A percentile compares a stretch with the other conserved stretches of the same genome.
phyloP scores from a whole-genome alignment of 257 asterid species.

The Lycium barbarum region DNA sequence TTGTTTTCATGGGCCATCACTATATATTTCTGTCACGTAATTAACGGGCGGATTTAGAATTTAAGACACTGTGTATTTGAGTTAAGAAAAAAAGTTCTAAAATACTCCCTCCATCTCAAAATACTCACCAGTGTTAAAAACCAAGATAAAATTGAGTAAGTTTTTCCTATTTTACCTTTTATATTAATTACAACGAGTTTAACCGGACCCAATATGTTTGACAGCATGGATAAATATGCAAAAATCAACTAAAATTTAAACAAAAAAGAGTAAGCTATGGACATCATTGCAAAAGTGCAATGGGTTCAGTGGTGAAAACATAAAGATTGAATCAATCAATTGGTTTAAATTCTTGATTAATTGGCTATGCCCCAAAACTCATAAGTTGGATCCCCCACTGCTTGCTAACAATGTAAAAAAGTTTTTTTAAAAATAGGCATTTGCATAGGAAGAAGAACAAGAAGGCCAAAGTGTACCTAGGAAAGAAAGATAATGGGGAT shows the following conservation, averaged over 20 bases:
- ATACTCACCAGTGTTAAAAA: no score
- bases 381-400: no score
- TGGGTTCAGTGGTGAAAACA: background rate
- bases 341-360: no score
- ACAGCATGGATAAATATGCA: background rate
- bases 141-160: no score
- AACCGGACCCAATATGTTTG: background rate
- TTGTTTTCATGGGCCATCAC: background rate
- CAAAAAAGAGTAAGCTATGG: no score
- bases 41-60: slow-evolving; percentile 31
- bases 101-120: no score
- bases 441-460: background rate
- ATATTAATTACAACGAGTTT: no score
- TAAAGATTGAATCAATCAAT: no score
- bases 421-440: background rate
- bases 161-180: no score
- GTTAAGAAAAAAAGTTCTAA: no score
- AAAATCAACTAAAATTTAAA: background rate
- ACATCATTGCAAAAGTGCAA: background rate
- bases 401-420: background rate
- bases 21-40: background rate
- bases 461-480: background rate
- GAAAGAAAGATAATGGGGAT: background rate
- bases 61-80: background rate
- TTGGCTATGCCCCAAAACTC: no score